Evolutionary conservation across 2,329 filamentous ascomycete species (phyloP).

Genomic region (Penicillium verrucosum): DNA sequence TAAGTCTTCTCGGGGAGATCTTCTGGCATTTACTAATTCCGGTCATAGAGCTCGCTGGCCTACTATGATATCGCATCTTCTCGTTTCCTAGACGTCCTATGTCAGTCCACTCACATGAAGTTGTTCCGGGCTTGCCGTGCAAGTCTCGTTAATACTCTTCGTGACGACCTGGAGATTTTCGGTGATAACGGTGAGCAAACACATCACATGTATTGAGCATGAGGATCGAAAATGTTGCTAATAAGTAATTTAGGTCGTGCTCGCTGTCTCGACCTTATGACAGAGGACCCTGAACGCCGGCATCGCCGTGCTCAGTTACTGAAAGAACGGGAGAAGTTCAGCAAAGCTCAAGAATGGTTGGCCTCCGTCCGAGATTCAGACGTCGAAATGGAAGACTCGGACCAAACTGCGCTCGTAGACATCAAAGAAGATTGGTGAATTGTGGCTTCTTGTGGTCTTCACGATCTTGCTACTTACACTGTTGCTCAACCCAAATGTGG

Average conservation of each 20-base stretch:
- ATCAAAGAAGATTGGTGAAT: not conserved
- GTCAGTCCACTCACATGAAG: conserved; percentile 37
- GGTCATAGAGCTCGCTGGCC: conserved; percentile 30
- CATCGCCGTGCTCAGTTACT: conserved; percentile 28
- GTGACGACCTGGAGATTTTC: conserved; percentile 29
- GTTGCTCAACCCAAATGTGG: not conserved
- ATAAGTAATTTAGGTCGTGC: conserved; percentile 28
- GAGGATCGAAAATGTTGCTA: not conserved
- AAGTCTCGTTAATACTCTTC: conserved; percentile 31
- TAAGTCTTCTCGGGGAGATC: conserved; percentile 21
- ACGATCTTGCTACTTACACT: not conserved
- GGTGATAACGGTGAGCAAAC: conserved; percentile 31
- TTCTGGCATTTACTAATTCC: conserved; percentile 6
- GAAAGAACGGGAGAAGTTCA: conserved; percentile 35
- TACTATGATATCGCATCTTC: conserved; percentile 42
- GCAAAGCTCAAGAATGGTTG: conserved; percentile 35
- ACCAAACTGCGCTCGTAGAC: not conserved
- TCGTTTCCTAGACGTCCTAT: conserved; percentile 40
- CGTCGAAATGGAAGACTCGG: not conserved
- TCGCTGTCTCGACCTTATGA: conserved; percentile 37
- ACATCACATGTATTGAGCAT: not conserved
- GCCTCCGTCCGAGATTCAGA: conserved; percentile 8
- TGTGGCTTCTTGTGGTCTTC: not conserved
- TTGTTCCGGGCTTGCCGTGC: conserved; percentile 37
- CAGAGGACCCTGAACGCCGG: conserved; percentile 37